Conservation (phyloP, 75 land plant genomes). For the Picea glauca region DNA sequence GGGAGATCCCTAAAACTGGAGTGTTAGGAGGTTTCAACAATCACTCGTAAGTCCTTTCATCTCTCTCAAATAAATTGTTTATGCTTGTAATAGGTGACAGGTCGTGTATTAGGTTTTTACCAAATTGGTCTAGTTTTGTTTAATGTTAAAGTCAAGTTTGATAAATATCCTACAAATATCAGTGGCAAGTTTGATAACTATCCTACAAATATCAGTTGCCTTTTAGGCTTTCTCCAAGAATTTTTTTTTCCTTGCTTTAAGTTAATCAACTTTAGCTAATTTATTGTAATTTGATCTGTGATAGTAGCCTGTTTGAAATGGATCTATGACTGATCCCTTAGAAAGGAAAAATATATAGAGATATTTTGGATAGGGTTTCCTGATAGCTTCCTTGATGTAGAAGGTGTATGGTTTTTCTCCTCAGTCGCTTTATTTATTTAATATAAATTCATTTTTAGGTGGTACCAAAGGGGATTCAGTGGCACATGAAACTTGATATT, state of each 20-base stretch:
- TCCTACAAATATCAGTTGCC: neutral
- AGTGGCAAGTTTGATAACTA: no score
- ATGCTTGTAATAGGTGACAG: no score
- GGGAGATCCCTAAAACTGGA: constrained; percentile 76
- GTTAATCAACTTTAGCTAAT: neutral
- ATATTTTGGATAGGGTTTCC: constrained; percentile 24
- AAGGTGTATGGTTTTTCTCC: constrained; percentile 78
- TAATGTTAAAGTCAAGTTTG: neutral
- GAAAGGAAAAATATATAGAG: neutral
- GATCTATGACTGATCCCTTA: neutral
- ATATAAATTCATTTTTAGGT: no score
- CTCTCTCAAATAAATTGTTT: neutral
- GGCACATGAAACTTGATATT: no score
- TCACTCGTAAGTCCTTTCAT: constrained; percentile 56
- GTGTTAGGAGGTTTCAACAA: constrained; percentile 51
- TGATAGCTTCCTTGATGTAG: constrained; percentile 63
- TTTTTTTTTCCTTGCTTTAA: neutral
- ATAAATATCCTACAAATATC: neutral
- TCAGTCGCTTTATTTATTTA: no score
- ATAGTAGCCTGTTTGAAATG: neutral
- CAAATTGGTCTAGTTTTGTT: neutral
- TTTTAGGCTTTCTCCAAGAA: neutral
- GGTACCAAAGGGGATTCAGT: no score
- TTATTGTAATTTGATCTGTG: neutral
- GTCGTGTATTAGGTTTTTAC: neutral